These are phyloP conservation scores for Metschnikowia peoriensis DNA, from an alignment of 805 yeast species.

Conservation along the genomic window DNA sequence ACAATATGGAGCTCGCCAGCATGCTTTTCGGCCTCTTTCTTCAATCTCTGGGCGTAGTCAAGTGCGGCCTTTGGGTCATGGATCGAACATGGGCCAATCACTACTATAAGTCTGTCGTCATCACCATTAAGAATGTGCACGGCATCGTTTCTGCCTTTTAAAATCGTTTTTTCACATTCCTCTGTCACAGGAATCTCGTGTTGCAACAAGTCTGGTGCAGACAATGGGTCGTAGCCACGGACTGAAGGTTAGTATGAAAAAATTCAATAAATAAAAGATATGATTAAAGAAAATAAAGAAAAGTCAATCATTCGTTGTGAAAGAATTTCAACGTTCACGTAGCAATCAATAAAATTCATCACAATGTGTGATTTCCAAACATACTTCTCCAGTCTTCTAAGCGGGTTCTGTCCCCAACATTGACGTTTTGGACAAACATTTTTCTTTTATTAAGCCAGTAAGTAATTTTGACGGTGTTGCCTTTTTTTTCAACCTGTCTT, in stretches of 20 bases:
- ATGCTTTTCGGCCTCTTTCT: slow-evolving; percentile 65
- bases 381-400: slow-evolving; percentile 53
- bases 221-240: slow-evolving; percentile 88
- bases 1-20: slow-evolving; percentile 75
- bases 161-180: slow-evolving; percentile 58
- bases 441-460: slow-evolving; percentile 14
- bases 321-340: background rate
- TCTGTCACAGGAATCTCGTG: slow-evolving; percentile 72
- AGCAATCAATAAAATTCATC: background rate
- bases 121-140: slow-evolving; percentile 67
- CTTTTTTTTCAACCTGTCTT: background rate
- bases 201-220: slow-evolving; percentile 88
- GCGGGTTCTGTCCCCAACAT: slow-evolving; percentile 79
- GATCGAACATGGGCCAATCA: slow-evolving; percentile 96
- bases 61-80: slow-evolving; percentile 89
- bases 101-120: slow-evolving; percentile 81
- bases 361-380: slow-evolving; percentile 16
- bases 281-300: background rate
- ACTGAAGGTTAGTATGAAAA: slow-evolving; percentile 25
- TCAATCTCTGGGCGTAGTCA: slow-evolving; percentile 76
- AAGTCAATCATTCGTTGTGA: background rate
- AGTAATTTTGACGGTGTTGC: slow-evolving; percentile 3
- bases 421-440: slow-evolving; percentile 84
- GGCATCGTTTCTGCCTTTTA: slow-evolving; percentile 76
- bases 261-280: background rate